These are phyloP conservation scores for Scleroderma bovista DNA, from an alignment of 768 basidiomycete species.

Conservation along the genomic window DNA sequence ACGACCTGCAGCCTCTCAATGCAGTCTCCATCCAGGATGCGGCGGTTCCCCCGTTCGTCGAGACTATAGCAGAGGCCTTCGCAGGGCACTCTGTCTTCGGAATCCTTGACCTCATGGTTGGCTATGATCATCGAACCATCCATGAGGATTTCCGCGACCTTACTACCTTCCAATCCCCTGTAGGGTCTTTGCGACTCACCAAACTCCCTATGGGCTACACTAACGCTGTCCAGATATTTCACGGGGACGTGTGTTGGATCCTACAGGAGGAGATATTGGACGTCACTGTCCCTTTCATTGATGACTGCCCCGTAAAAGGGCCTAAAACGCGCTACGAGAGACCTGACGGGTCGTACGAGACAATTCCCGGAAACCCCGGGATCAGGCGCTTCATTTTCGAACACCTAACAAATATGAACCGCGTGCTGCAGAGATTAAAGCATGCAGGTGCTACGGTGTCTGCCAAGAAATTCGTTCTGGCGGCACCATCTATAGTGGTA, in stretches of 20 bases:
- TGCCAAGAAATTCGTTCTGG: constrained; percentile 30
- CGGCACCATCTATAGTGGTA: constrained; percentile 20
- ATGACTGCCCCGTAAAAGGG: constrained; percentile 34
- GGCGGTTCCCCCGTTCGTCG: constrained; percentile 4
- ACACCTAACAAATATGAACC: neutral
- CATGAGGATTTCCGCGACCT: constrained; percentile 29
- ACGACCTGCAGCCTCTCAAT: constrained; percentile 36
- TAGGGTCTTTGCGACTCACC: constrained; percentile 27
- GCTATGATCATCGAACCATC: constrained; percentile 31
- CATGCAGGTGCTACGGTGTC: constrained; percentile 35
- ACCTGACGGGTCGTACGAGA: constrained; percentile 9
- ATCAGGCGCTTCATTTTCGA: constrained; percentile 11
- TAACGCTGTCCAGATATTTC: constrained; percentile 36
- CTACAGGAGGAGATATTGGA: constrained; percentile 37
- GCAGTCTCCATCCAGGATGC: constrained; percentile 30
- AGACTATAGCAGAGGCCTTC: constrained; percentile 31
- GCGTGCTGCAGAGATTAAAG: constrained; percentile 18
- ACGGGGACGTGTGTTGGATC: constrained; percentile 34
- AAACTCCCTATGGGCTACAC: constrained; percentile 39
- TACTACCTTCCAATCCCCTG: constrained; percentile 38
- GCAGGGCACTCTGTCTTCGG: constrained; percentile 26
- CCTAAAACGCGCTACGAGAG: constrained; percentile 28
- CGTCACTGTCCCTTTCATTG: constrained; percentile 32
- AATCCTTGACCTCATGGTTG: constrained; percentile 32
- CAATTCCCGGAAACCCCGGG: constrained; percentile 9